A percentile compares a stretch with the other conserved stretches of the same genome.
Evolutionary conservation across 805 yeast genomes (phyloP).

Genomic region (Yamadazyma scolyti): DNA sequence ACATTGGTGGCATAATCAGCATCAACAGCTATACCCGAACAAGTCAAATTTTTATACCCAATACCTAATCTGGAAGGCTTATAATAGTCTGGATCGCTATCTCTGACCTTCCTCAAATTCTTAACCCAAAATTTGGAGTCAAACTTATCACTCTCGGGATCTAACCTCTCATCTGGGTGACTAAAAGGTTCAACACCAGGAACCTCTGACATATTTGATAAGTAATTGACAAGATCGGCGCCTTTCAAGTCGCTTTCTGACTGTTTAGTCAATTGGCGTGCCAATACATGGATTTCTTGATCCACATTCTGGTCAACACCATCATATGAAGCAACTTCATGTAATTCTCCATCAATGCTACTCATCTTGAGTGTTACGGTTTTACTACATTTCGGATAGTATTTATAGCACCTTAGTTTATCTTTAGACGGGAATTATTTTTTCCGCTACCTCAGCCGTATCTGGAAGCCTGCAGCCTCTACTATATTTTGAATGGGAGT

Average conservation of each 20-base stretch:
- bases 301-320: too few species aligned
- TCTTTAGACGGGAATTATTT: too few species aligned
- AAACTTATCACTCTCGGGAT: slow-evolving; percentile 52
- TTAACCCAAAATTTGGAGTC: slow-evolving; percentile 59
- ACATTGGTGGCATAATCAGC: slow-evolving; percentile 61
- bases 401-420: too few species aligned
- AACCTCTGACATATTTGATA: slow-evolving; percentile 42
- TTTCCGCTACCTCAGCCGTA: too few species aligned
- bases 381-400: too few species aligned
- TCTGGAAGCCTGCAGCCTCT: too few species aligned
- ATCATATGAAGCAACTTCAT: too few species aligned
- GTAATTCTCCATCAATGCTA: too few species aligned
- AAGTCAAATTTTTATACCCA: slow-evolving; percentile 51
- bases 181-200: slow-evolving; percentile 39
- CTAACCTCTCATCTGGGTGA: slow-evolving; percentile 37
- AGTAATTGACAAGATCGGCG: slow-evolving; percentile 32
- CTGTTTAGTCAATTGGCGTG: slow-evolving; percentile 6
- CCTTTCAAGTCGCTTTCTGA: too few species aligned
- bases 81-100: slow-evolving; percentile 55
- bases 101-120: slow-evolving; percentile 48
- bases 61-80: slow-evolving; percentile 54
- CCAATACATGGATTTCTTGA: slow-evolving; percentile 10
- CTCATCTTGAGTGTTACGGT: too few species aligned
- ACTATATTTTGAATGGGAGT: too few species aligned
- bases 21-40: slow-evolving; percentile 59